Conservation (phyloP, 179 eudicot species). For the Nepenthes alata region DNA sequence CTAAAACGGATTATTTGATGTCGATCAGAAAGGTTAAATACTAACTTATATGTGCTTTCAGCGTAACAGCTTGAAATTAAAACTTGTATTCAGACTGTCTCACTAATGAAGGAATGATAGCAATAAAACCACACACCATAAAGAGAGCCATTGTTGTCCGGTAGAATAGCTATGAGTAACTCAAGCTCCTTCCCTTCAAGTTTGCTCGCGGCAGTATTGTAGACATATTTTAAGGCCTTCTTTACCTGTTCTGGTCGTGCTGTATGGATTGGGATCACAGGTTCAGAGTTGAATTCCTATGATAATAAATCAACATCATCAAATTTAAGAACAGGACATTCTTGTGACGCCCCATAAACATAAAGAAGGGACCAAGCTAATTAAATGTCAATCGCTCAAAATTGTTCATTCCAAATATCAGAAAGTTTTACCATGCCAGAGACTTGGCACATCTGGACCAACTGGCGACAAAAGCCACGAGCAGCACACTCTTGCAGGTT, state of each 20-base stretch:
- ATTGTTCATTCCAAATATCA: background rate
- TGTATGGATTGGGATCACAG: constrained; percentile 53
- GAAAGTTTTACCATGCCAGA: constrained; percentile 61
- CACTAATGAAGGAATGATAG: background rate
- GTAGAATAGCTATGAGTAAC: constrained; percentile 64
- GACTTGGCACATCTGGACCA: constrained; percentile 73
- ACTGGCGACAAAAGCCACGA: constrained; percentile 72
- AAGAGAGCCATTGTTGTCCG: constrained; percentile 70
- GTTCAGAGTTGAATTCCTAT: constrained; percentile 65
- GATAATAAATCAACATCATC: background rate
- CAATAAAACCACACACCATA: constrained; percentile 31
- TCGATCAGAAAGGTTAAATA: background rate
- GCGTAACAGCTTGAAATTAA: no score
- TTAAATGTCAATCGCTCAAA: no score
- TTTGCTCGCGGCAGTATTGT: constrained; percentile 33
- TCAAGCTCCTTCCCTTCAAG: constrained; percentile 68
- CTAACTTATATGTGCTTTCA: no score
- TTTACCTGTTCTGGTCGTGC: constrained; percentile 81
- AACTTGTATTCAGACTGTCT: no score
- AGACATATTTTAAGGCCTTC: constrained; percentile 58
- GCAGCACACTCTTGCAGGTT: constrained; percentile 60
- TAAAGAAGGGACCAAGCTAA: no score
- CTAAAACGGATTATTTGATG: background rate
- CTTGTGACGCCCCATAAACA: no score
- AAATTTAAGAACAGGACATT: background rate